Base-by-base conservation (phyloP, 1,284 basidiomycete species). In the Baeospora myosura region DNA sequence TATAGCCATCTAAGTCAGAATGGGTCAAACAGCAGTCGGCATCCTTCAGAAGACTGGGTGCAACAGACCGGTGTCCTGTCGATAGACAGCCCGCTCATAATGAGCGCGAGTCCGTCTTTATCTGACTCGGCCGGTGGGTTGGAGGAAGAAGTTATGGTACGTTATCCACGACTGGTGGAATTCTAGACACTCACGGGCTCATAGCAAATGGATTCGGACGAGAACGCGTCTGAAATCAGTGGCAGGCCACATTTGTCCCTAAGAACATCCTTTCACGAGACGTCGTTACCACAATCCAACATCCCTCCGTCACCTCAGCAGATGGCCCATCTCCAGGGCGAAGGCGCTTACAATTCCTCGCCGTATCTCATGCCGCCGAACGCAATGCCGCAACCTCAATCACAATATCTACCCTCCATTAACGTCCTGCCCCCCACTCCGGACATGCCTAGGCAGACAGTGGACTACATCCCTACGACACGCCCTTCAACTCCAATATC, bases 31-130 rank as follows among this genome's bases (percentile, higher is more conserved):
- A 62, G 60, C 36, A 67, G 65, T 47, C 57, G 65, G 14, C 61
- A 68, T 38, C 53, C 61, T 7, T 68, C 74, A 4, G 81, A 82
- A 45, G 81, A 84, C 51, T 83, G 79, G 81, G 79, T 83, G 10
- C 65, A 68, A 43, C 77, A 76, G 51, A 71, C 81, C 7, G 66
- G 72, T 45, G 75, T 68, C 14, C 63, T 83, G 44, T 68, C 69
- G 16, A 78, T 84, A 29, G 66, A 72, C 44, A 77, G 74, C 46
- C 76, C 78, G n/a, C 52, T 66, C 20, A 46, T 48, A 10, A 41
- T 53, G 41, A 49, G 41, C 17, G 48, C 40, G 31, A 37, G 45
- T 28, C 36, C 46, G 20, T 37, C 26, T 3, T 26, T 42, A 29
- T 38, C 10, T n/a, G 36, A 44, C 10, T 20, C 41, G 35, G 20